Evolutionary conservation across 371 early-diverging fungal genomes (phyloP).

Genomic region (Mucor irregularis): DNA sequence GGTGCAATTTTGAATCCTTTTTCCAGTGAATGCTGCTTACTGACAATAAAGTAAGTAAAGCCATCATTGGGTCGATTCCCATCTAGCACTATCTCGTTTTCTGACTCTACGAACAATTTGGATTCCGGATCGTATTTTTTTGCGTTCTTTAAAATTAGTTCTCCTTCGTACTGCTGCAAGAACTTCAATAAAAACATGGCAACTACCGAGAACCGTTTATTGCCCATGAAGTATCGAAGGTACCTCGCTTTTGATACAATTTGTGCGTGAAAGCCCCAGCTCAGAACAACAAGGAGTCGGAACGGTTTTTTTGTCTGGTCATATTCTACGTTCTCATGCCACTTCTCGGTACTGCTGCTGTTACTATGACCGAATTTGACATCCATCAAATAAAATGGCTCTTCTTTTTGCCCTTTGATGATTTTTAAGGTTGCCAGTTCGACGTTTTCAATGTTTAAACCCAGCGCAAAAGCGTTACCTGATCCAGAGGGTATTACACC

Average conservation of each 20-base stretch:
- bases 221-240: constrained; percentile 41
- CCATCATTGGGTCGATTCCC: background rate
- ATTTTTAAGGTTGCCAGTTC: constrained; percentile 37
- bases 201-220: constrained; percentile 41
- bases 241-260: constrained; percentile 44
- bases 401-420: constrained; percentile 28
- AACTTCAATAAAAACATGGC: constrained; percentile 33
- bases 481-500: constrained; percentile 48
- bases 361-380: constrained; percentile 28
- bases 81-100: background rate
- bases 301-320: background rate
- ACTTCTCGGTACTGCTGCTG: background rate
- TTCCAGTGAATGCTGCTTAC: constrained; percentile 45
- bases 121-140: constrained; percentile 11
- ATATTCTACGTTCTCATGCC: constrained; percentile 20
- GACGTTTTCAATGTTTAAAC: constrained; percentile 25
- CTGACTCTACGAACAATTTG: background rate
- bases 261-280: constrained; percentile 57
- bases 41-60: constrained; percentile 46
- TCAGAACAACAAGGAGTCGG: constrained; percentile 44
- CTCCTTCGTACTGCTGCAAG: constrained; percentile 38
- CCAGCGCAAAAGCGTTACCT: constrained; percentile 48
- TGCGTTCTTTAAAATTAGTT: constrained; percentile 26
- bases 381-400: constrained; percentile 33
- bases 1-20: constrained; percentile 47